Base-by-base conservation (phyloP, 441 rosid genomes). In the Cnidoscolus chayamansa region DNA sequence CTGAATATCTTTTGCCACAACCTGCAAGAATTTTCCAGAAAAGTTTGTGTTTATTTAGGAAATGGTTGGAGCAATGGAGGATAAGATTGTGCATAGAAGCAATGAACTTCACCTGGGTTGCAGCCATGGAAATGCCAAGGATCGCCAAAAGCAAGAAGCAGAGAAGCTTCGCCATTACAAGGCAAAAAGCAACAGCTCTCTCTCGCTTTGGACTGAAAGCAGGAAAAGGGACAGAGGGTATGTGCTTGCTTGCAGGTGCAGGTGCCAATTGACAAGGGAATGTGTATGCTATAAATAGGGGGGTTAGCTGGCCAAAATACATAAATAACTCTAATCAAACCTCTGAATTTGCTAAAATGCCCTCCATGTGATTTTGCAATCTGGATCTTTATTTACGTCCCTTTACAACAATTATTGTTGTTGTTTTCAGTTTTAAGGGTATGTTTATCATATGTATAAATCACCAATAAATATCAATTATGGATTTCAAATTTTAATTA, bases 1-100 rank as follows among this genome's bases (percentile, higher is more conserved):
- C 63, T 79, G 76, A 17, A 77, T 59, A 70, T 85, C 84, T 13
- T 78, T 72, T 64, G 87, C 86, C 79, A 76, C 76, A 49, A 72
- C 83, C 88, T 84, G 59, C 66, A 79, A 55, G 49, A 54, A 61
- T 11, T 15, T 60, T 11, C 49, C 54, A 32, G 20, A 65, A 65
- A 20, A 19, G 3, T 40, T 40, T 40, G 31, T 10, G 31, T 35
- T 20, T 10, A 56, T 10, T 2, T 8, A 17, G 4, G 20, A 9
- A 2, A 56, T 10, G 60, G 32, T 56, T 7, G 13, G 20, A 9
- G 12, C 10, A 20, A 19, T 20, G 8, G 8, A 0, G 20, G 4
- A 2, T 19, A 8, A 56, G 32, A 56, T 61, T 51, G 10, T 35
- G 31, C 51, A n/a, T 57, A 3, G 4, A n/a, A 13, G 19, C 40